These are phyloP conservation scores for Dactylorhiza incarnata DNA, from an alignment of 106 monocot genomes.

Conservation along the genomic window DNA sequence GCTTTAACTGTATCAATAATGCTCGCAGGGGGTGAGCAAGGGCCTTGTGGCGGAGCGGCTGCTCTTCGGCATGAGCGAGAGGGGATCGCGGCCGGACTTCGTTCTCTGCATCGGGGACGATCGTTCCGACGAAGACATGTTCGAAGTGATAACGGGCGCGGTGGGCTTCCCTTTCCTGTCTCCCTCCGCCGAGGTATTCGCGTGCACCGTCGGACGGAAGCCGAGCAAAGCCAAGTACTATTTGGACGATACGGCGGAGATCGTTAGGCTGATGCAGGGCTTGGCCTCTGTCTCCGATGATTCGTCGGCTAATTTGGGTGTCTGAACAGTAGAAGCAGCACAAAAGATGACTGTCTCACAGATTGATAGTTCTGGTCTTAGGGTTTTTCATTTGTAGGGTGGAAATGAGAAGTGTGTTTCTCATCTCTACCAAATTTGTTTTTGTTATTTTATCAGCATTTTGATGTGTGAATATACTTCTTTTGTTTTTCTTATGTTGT, in stretches of 20 bases:
- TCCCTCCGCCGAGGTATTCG: slow-evolving; percentile 42
- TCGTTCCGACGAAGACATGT: slow-evolving; percentile 74
- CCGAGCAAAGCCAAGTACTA: slow-evolving; percentile 74
- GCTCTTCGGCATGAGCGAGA: slow-evolving; percentile 31
- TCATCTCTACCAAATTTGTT: too few species aligned
- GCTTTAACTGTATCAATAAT: too few species aligned
- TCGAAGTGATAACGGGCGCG: slow-evolving; percentile 40
- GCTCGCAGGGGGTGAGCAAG: slow-evolving; percentile 54
- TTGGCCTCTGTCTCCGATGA: slow-evolving; percentile 42
- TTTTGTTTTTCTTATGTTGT: too few species aligned
- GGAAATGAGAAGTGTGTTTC: neutral
- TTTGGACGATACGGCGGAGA: slow-evolving; percentile 53
- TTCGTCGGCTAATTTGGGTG: neutral
- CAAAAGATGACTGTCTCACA: neutral
- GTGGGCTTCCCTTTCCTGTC: slow-evolving; percentile 19
- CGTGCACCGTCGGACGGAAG: slow-evolving; percentile 61
- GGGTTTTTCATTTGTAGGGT: neutral
- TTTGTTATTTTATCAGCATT: too few species aligned
- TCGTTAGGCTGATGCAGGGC: slow-evolving; percentile 54
- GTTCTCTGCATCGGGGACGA: slow-evolving; percentile 70
- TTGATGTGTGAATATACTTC: too few species aligned
- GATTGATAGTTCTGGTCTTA: neutral
- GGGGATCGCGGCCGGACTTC: slow-evolving; percentile 40
- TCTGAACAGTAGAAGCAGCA: neutral
- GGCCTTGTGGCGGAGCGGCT: slow-evolving; percentile 45